phyloP scores from a whole-genome alignment of 2,329 filamentous ascomycete genomes.

The Ophiostoma angusticollis region DNA sequence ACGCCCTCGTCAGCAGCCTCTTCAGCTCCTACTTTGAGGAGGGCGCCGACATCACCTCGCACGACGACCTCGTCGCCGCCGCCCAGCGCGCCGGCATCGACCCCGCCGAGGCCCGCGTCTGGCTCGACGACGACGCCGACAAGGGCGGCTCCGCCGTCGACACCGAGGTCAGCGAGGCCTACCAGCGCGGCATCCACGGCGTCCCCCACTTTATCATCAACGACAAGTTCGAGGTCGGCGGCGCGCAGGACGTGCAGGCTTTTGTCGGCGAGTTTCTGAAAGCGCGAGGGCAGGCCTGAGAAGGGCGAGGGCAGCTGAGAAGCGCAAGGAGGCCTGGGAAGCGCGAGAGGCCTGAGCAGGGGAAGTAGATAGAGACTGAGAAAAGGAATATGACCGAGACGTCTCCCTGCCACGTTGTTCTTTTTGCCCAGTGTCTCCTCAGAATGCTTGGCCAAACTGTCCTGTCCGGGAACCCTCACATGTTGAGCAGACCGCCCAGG shows the following conservation, averaged over 20 bases:
- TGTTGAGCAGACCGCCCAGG: conserved; percentile 38
- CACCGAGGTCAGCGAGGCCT: conserved; percentile 38
- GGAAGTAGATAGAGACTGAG: background rate
- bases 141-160: conserved; percentile 46
- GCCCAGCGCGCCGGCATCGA: conserved; percentile 42
- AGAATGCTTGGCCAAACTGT: too few relatives aligned
- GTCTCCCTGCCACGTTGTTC: background rate
- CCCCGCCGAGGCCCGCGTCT: conserved; percentile 35
- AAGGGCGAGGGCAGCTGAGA: conserved; percentile 11
- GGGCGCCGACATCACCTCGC: conserved; percentile 49
- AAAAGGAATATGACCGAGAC: too few relatives aligned
- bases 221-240: conserved; percentile 51
- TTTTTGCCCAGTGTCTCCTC: too few relatives aligned
- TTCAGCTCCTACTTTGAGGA: conserved; percentile 56
- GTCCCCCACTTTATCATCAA: conserved; percentile 70
- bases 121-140: conserved; percentile 39
- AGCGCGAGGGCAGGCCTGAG: conserved; percentile 15
- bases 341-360: background rate
- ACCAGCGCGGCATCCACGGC: conserved; percentile 41
- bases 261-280: conserved; percentile 55
- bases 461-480: too few relatives aligned
- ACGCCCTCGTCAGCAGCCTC: conserved; percentile 45
- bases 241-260: conserved; percentile 55
- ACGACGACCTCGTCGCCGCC: conserved; percentile 37
- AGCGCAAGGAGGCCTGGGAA: background rate